Conservation (phyloP, 257 asterid genomes). For the Buddleja alternifolia region DNA sequence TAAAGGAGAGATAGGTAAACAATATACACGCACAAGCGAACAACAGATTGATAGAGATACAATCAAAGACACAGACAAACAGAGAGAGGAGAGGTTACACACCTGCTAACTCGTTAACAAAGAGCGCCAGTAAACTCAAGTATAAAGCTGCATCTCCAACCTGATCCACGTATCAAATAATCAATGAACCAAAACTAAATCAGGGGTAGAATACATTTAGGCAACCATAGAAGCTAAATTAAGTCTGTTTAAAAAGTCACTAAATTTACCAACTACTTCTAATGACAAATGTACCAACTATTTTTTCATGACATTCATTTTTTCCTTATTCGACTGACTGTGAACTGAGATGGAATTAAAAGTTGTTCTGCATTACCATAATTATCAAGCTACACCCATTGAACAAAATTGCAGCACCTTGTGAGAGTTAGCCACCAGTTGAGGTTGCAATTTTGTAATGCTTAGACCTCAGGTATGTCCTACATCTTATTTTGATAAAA, state of each 20-base stretch:
- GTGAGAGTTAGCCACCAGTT: slow-evolving; percentile 22
- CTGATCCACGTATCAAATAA: slow-evolving; percentile 45
- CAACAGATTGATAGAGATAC: background rate
- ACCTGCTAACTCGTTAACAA: slow-evolving; percentile 91
- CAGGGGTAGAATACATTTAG: slow-evolving; percentile 20
- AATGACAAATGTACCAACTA: slow-evolving; percentile 5
- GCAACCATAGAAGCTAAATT: slow-evolving; percentile 7
- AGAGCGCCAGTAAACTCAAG: slow-evolving; percentile 82
- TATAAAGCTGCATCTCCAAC: slow-evolving; percentile 95
- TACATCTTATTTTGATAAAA: slow-evolving; percentile 1
- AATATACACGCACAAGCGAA: background rate
- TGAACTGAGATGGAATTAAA: background rate
- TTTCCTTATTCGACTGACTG: slow-evolving; percentile 3
- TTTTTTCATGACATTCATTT: background rate
- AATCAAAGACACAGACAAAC: background rate
- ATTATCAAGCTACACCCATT: background rate
- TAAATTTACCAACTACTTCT: background rate
- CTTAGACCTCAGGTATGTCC: background rate
- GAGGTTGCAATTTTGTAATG: slow-evolving; percentile 20
- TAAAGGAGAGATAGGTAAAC: slow-evolving; percentile 19
- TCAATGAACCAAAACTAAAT: slow-evolving; percentile 25
- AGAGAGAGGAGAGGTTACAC: slow-evolving; percentile 9
- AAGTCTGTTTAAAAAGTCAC: slow-evolving; percentile 12
- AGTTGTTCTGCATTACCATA: slow-evolving; percentile 12
- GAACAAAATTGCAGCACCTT: slow-evolving; percentile 3